Evolutionary conservation across 495 filamentous ascomycete species (phyloP).

Genomic region (Platismatia glauca): DNA sequence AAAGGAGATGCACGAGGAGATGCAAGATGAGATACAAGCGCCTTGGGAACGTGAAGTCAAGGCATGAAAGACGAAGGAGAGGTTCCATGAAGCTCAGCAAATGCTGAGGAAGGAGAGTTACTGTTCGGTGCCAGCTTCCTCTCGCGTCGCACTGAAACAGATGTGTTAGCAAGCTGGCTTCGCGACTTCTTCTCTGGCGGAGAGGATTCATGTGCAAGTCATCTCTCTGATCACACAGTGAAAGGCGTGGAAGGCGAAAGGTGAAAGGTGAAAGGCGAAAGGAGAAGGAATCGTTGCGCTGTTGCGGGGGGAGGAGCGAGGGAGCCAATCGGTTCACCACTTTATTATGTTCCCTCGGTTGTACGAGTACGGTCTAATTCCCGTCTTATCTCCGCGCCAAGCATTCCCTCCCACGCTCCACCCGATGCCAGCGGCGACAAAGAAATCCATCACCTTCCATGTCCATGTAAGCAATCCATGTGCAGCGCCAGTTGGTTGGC

Average conservation of each 20-base stretch:
- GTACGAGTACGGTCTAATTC: too few species aligned
- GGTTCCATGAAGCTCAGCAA: background rate
- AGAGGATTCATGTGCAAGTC: background rate
- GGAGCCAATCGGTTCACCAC: background rate
- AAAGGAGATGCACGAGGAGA: background rate
- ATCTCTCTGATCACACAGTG: too few species aligned
- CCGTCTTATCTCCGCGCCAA: conserved; percentile 8
- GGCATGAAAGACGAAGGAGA: background rate
- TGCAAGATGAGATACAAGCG: background rate
- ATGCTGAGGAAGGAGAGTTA: too few species aligned
- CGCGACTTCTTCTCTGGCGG: background rate
- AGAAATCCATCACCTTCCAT: conserved; percentile 8
- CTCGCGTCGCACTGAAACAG: background rate
- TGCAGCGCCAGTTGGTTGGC: background rate
- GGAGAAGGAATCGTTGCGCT: background rate
- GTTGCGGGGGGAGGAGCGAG: background rate
- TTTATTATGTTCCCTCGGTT: too few species aligned
- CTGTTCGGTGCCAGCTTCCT: background rate
- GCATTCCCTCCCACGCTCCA: background rate
- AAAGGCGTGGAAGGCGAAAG: too few species aligned
- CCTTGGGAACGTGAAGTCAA: background rate
- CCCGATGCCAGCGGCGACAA: background rate
- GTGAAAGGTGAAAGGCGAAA: background rate
- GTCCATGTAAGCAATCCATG: conserved; percentile 1
- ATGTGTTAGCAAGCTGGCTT: background rate